Base-by-base conservation (phyloP, 768 basidiomycete species). In the Xanthoconium stramineum region DNA sequence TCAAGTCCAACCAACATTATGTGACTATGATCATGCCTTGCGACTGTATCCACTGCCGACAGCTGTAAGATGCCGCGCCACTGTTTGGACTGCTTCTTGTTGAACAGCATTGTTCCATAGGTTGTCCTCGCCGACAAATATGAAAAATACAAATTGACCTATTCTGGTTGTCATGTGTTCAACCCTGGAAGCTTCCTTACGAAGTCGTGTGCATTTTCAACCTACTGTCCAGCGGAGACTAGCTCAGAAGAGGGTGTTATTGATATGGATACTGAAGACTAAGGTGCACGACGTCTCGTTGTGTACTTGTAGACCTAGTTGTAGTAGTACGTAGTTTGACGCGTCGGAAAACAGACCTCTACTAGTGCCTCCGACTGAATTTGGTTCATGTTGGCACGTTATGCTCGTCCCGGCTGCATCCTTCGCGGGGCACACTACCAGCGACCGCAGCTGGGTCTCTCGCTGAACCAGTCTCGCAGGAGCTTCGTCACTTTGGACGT, bases 131-230 rank as follows among this genome's bases (percentile, higher is more conserved):
- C 97, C 2, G 97, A 99, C 74, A 94, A 89, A 72, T 97, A 98
- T 67, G 95, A 97, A 69, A 84, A 89, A 46, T 99, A 93, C 70
- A 93, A 97, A 65, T 79, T 97, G 60, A 98, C 95, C 1, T 99
- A 99, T 70, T 94, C 95, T 56, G 94, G 94, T 12, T 98, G 97
- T 65, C 97, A 98, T 72, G 97, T 98, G 29, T 94, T 98, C 79
- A 99, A 99, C 69, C 97, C 97, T 0, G 95, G 97, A 19, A 86
- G 88, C 48, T 98, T 98, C 68, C 78, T 94, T 14, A 85, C 91
- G 6, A 88, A 83, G 47, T 81, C 87, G 6, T 89, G 92, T 61
- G 80, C 83, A 6, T 98, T 98, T 77, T 92, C 89, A 12, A 90
- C 93, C 3, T 99, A 95, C 63, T 90, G 87, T 55, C 95, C 95